Percentiles rank a stretch among this genome's conserved stretches.
Evolutionary conservation across 345 rosid species (phyloP).

Genomic region (Populus ilicifolia): DNA sequence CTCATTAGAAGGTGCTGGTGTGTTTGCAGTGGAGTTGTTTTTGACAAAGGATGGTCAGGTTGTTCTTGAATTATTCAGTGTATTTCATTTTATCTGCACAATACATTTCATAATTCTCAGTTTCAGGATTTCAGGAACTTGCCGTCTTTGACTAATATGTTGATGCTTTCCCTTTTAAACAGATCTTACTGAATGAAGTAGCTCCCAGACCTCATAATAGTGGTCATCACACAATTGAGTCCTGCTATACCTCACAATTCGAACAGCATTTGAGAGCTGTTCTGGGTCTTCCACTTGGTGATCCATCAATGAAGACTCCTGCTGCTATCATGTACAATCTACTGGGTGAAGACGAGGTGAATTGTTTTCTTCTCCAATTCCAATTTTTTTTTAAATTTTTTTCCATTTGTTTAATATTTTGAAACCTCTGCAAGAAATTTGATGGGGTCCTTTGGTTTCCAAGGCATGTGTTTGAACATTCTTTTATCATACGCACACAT

Average conservation of each 20-base stretch:
- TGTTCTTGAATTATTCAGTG: slow-evolving; percentile 16
- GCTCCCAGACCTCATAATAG: slow-evolving; percentile 99
- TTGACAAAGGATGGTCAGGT: slow-evolving; percentile 81
- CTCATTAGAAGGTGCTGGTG: slow-evolving; percentile 90
- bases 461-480: not conserved
- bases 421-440: not conserved
- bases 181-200: slow-evolving; percentile 92
- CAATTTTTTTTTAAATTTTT: not conserved
- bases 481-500: not conserved
- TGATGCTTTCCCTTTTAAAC: slow-evolving; percentile 9
- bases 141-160: not conserved
- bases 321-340: slow-evolving; percentile 85
- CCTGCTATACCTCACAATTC: slow-evolving; percentile 90
- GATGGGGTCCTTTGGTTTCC: not conserved
- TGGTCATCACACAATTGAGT: slow-evolving; percentile 95
- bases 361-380: not conserved
- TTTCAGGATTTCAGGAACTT: not conserved
- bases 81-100: not conserved
- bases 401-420: not conserved
- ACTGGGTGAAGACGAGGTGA: slow-evolving; percentile 91
- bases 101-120: slow-evolving; percentile 1
- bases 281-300: slow-evolving; percentile 92
- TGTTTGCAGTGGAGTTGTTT: slow-evolving; percentile 94
- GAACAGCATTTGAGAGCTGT: slow-evolving; percentile 93
- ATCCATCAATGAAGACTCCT: slow-evolving; percentile 93